Evolutionary conservation across 2,329 filamentous ascomycete species (phyloP).

Genomic region (Teratosphaeria pseudoeucalypti): DNA sequence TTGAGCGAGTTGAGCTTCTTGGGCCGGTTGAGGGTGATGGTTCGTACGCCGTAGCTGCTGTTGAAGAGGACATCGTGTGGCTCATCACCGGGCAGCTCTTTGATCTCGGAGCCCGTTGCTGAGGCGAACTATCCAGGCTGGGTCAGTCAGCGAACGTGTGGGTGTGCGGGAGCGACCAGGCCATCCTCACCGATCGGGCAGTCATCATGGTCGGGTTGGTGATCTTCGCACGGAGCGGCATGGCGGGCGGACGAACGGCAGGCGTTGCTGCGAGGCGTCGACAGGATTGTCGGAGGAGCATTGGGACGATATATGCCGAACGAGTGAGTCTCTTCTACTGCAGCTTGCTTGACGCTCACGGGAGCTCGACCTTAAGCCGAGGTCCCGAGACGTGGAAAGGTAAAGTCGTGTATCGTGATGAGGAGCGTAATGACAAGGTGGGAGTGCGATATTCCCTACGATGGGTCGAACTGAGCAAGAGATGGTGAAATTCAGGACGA

Average conservation of each 20-base stretch:
- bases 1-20: conserved; percentile 87
- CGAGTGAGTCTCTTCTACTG: background rate
- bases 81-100: conserved; percentile 58
- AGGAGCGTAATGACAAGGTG: too few relatives aligned
- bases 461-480: too few relatives aligned
- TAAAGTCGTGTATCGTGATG: too few relatives aligned
- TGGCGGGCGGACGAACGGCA: conserved; percentile 34
- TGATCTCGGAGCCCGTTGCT: conserved; percentile 25
- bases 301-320: conserved; percentile 19
- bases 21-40: conserved; percentile 88
- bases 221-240: conserved; percentile 76
- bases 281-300: conserved; percentile 36
- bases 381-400: too few relatives aligned
- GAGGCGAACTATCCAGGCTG: background rate
- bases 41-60: conserved; percentile 78
- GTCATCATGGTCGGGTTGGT: conserved; percentile 48
- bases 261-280: conserved; percentile 27
- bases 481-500: too few relatives aligned
- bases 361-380: background rate
- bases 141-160: conserved; percentile 20
- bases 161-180: background rate
- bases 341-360: conserved; percentile 1
- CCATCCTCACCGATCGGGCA: conserved; percentile 38
- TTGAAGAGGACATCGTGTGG: conserved; percentile 88
- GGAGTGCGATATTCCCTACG: too few relatives aligned